These are phyloP conservation scores for Favolaschia claudopus DNA, from an alignment of 768 basidiomycete species.

Conservation along the genomic window DNA sequence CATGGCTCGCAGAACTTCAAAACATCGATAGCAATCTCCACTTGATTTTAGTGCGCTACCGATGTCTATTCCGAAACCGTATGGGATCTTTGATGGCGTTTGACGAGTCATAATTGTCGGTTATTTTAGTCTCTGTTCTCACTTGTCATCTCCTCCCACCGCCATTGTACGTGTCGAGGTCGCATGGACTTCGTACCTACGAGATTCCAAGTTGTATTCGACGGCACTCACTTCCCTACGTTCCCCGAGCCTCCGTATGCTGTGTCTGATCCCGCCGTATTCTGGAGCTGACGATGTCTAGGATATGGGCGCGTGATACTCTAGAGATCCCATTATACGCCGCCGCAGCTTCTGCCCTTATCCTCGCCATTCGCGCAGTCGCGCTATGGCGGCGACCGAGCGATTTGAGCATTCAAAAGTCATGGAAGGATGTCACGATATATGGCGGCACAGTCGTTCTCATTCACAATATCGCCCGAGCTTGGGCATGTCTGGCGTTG, in stretches of 20 bases:
- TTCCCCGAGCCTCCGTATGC: conserved; percentile 2
- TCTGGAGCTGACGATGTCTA: neutral
- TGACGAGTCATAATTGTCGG: no score
- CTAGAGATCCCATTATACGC: conserved; percentile 15
- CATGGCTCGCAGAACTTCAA: no score
- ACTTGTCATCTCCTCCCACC: no score
- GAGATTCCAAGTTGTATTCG: conserved; percentile 15
- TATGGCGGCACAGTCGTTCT: conserved; percentile 16
- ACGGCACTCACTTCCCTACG: neutral
- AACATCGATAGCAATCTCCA: no score
- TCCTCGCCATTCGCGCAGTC: neutral
- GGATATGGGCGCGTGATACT: conserved; percentile 13
- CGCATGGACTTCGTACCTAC: conserved; percentile 4
- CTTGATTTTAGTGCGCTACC: no score
- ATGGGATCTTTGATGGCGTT: no score
- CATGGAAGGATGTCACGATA: conserved; percentile 16
- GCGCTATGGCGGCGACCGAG: neutral
- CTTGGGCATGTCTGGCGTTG: conserved; percentile 12
- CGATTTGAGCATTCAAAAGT: neutral
- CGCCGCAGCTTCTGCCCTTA: conserved; percentile 2
- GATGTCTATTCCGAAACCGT: no score
- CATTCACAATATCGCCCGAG: conserved; percentile 1
- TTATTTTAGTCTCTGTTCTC: no score
- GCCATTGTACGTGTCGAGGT: no score
- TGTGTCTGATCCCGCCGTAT: neutral